A percentile compares a stretch with the other conserved stretches of the same genome.
Conservation (phyloP, 345 rosid species). For the Microthlaspi erraticum region DNA sequence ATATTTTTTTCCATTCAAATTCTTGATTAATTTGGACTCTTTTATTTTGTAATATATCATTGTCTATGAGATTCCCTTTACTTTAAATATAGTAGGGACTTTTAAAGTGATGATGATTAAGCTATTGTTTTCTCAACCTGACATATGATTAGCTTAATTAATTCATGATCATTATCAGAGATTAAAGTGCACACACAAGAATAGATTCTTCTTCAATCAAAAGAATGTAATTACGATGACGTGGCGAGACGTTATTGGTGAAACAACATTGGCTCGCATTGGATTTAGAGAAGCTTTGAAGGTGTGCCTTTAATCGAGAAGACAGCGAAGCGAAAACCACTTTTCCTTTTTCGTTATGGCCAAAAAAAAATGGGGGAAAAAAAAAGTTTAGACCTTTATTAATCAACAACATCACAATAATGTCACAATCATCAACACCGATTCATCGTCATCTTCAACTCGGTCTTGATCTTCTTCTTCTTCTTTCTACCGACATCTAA, state of each 20-base stretch:
- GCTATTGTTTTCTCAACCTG: conserved; percentile 12
- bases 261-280: conserved; percentile 6
- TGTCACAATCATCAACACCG: conserved; percentile 44
- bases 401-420: conserved; percentile 20
- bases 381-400: conserved; percentile 25
- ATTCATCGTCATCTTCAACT: conserved; percentile 40
- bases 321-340: conserved; percentile 42
- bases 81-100: conserved; percentile 20
- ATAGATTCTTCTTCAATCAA: conserved; percentile 25
- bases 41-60: background rate
- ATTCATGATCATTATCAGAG: conserved; percentile 19
- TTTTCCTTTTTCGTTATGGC: conserved; percentile 20
- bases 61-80: background rate
- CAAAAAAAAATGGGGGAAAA: background rate
- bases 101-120: conserved; percentile 34
- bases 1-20: no score
- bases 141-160: conserved; percentile 20
- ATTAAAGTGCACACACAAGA: conserved; percentile 15
- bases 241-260: conserved; percentile 29
- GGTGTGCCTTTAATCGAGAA: conserved; percentile 37
- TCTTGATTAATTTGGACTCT: background rate
- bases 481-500: conserved; percentile 34
- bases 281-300: conserved; percentile 34
- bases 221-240: conserved; percentile 31
- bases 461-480: conserved; percentile 38